Evolutionary conservation across 208 protist genomes (phyloP).

Genomic region (Trypanosoma boissoni): DNA sequence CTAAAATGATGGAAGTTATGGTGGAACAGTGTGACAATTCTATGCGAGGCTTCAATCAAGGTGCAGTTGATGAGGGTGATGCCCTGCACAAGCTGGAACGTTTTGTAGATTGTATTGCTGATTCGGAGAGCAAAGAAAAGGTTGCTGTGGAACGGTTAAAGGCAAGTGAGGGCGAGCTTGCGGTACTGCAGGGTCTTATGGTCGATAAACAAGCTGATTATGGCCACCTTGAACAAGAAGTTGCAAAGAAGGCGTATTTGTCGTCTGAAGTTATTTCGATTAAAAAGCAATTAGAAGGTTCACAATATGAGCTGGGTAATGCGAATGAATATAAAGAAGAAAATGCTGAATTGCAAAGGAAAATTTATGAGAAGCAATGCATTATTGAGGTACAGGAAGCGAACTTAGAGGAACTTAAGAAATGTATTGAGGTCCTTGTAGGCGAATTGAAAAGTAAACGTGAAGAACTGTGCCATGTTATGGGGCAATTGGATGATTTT

Average conservation of each 20-base stretch:
- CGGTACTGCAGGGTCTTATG: conserved; percentile 18
- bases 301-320: conserved; percentile 17
- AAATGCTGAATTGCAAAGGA: conserved; percentile 5
- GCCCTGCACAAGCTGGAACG: conserved; percentile 32
- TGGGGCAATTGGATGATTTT: conserved; percentile 68
- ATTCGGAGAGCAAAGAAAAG: conserved; percentile 11
- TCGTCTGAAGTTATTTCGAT: too few relatives aligned
- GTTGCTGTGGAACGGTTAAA: conserved; percentile 6
- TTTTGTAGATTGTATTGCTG: conserved; percentile 30
- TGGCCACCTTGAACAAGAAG: conserved; percentile 6
- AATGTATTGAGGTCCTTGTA: conserved; percentile 41
- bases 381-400: conserved; percentile 27
- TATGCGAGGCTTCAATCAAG: conserved; percentile 4
- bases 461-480: conserved; percentile 54
- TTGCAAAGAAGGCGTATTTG: conserved; percentile 28
- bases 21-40: conserved; percentile 26
- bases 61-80: conserved; percentile 6
- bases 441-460: conserved; percentile 59
- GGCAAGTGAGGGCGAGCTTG: conserved; percentile 21
- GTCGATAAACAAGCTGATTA: conserved; percentile 18
- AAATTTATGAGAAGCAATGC: conserved; percentile 6
- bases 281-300: conserved; percentile 14
- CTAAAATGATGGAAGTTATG: conserved; percentile 20
- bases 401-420: conserved; percentile 41
- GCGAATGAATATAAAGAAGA: conserved; percentile 6